Evolutionary conservation across 176 grass and related monocot species (phyloP).

Genomic region (Zea mays): DNA sequence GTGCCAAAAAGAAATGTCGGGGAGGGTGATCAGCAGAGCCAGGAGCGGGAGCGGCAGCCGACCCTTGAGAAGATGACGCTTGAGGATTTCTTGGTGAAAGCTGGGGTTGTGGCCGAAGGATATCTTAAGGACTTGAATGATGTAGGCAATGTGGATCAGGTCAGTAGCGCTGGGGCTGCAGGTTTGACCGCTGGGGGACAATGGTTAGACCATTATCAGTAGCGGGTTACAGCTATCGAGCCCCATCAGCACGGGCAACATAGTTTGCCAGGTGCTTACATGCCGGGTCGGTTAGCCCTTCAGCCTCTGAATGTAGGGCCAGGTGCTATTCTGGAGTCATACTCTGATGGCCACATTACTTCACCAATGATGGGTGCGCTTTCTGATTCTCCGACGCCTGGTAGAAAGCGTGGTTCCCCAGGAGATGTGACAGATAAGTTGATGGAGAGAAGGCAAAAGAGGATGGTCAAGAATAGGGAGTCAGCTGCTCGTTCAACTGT

Average conservation of each 20-base stretch:
- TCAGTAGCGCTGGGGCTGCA: background rate
- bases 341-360: conserved; percentile 47
- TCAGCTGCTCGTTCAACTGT: conserved; percentile 93
- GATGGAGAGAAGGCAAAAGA: conserved; percentile 91
- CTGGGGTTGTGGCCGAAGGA: conserved; percentile 62
- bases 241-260: conserved; percentile 37
- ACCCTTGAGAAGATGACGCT: conserved; percentile 88
- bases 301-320: conserved; percentile 47
- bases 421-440: conserved; percentile 61
- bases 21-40: background rate
- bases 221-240: conserved; percentile 30
- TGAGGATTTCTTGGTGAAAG: conserved; percentile 87
- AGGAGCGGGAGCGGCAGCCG: conserved; percentile 46
- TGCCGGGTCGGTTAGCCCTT: conserved; percentile 35
- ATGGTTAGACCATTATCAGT: conserved; percentile 52
- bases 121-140: conserved; percentile 43
- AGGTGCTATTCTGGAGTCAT: conserved; percentile 46
- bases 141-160: conserved; percentile 19
- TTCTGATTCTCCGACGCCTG: conserved; percentile 56
- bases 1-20: conserved; percentile 24
- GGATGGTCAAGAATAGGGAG: conserved; percentile 99
- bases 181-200: conserved; percentile 22
- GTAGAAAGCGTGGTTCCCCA: conserved; percentile 55
- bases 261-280: conserved; percentile 35
- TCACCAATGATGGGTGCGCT: conserved; percentile 52